These are phyloP conservation scores for Chaetomiaceae sp. DNA, from an alignment of 2,329 filamentous ascomycete genomes.

Conservation along the genomic window DNA sequence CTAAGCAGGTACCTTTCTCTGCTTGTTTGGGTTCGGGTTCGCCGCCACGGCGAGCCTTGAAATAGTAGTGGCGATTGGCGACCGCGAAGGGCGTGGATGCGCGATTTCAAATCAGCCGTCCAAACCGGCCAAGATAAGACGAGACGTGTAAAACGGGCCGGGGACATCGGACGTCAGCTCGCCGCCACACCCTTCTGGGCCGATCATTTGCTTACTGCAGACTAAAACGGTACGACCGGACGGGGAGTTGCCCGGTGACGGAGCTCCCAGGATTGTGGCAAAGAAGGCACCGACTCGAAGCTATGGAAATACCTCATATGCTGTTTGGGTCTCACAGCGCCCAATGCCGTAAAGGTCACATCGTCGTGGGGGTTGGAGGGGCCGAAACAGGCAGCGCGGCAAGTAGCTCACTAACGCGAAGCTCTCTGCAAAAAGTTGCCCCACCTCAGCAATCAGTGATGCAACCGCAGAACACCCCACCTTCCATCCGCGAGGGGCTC, in stretches of 20 bases:
- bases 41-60: neutral
- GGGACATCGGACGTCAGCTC: slow-evolving; percentile 8
- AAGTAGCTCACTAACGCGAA: slow-evolving; percentile 23
- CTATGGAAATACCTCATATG: slow-evolving; percentile 6
- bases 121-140: slow-evolving; percentile 1
- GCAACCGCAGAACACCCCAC: slow-evolving; percentile 28
- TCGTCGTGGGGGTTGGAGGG: neutral
- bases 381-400: neutral
- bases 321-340: neutral
- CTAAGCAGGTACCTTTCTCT: slow-evolving; percentile 17
- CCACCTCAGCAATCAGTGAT: slow-evolving; percentile 23
- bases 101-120: slow-evolving; percentile 8
- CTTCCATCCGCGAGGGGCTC: slow-evolving; percentile 25
- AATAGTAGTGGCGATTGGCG: neutral
- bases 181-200: neutral
- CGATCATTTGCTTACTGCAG: slow-evolving; percentile 13
- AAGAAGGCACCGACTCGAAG: slow-evolving; percentile 1
- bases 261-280: slow-evolving; percentile 14
- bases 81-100: neutral
- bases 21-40: neutral
- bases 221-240: slow-evolving; percentile 7
- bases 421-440: slow-evolving; percentile 5
- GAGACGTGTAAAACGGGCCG: slow-evolving; percentile 1
- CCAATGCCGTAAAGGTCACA: neutral
- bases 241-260: slow-evolving; percentile 16